Base-by-base conservation (phyloP, 1,284 basidiomycete genomes). In the Pseudomicrostroma phylloplanum region DNA sequence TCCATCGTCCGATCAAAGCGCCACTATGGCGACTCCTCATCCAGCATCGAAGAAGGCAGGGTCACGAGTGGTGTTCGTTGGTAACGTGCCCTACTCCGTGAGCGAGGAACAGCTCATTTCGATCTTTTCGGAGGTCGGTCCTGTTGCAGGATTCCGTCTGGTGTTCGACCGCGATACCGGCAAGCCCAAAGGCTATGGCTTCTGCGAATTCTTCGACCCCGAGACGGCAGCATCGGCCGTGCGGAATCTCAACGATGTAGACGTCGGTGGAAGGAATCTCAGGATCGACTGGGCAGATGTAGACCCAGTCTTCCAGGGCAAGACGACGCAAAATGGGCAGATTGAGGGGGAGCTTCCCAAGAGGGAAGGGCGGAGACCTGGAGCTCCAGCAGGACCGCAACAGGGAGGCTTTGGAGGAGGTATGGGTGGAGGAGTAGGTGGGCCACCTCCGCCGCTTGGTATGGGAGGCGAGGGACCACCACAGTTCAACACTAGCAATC, bases 151-250 rank as follows among this genome's bases (percentile, higher is more conserved):
- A 1, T 76, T 79, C 63, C 48, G 63, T 13, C 51, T 63, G 6
- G 93, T 97, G 58, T 96, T 92, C 81, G 94, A 98, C 82, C 84
- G 91, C 71, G 90, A 92, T 63, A 96, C 92, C 19, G 92, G 93
- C 61, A 92, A 94, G 80, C 90, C 92, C 56, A 92, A 91, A 81
- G 94, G 96, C 15, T 98, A 96, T 79, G 94, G 93, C 13, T 96
- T 96, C 79, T 93, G 92, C 82, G 92, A 96, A 84, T 96, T 92
- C 79, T 88, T 56, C 79, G 94, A 98, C 80, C 89, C 93, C 77
- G 92, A 96, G 80, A 97, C 93, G 8, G 89, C 89, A 1, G 81
- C 84, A 15, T 90, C 89, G 41, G 91, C 91, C 43, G 88, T 92
- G 43, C 86, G 91, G 68, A 92, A 92, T 77, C 83, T 92, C 56